phyloP scores from a whole-genome alignment of 1,284 basidiomycete species.

The Microbotryum silenes-acaulis region DNA sequence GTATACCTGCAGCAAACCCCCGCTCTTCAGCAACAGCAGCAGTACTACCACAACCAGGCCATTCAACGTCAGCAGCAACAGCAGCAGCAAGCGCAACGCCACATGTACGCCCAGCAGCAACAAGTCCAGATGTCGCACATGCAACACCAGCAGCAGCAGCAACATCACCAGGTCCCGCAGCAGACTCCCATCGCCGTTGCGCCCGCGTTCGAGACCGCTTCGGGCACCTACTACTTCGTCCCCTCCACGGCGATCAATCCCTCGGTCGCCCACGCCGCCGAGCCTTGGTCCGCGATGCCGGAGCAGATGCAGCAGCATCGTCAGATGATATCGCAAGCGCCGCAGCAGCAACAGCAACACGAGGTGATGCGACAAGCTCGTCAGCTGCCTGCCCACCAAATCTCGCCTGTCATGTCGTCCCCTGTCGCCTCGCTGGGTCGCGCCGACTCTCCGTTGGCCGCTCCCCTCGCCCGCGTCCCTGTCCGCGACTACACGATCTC shows the following conservation, averaged over 20 bases:
- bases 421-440: not conserved
- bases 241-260: slow-evolving; percentile 6
- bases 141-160: too few relatives aligned
- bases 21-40: too few relatives aligned
- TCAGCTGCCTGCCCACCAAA: not conserved
- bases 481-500: too few relatives aligned
- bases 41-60: too few relatives aligned
- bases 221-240: slow-evolving; percentile 31
- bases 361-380: too few relatives aligned
- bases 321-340: not conserved
- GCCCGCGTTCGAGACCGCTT: slow-evolving; percentile 25
- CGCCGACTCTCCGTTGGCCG: not conserved
- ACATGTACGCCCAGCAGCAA: too few relatives aligned
- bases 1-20: too few relatives aligned
- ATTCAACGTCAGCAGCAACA: too few relatives aligned
- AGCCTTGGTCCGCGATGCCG: not conserved
- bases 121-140: too few relatives aligned
- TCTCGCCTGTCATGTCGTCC: not conserved
- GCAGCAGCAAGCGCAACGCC: too few relatives aligned
- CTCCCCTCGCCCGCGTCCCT: too few relatives aligned
- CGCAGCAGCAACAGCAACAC: slow-evolving; percentile 2
- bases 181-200: not conserved
- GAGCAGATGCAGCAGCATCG: not conserved
- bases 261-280: not conserved
- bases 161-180: too few relatives aligned